Conservation (phyloP, 2,329 filamentous ascomycete species). For the Phialophora expanda region DNA sequence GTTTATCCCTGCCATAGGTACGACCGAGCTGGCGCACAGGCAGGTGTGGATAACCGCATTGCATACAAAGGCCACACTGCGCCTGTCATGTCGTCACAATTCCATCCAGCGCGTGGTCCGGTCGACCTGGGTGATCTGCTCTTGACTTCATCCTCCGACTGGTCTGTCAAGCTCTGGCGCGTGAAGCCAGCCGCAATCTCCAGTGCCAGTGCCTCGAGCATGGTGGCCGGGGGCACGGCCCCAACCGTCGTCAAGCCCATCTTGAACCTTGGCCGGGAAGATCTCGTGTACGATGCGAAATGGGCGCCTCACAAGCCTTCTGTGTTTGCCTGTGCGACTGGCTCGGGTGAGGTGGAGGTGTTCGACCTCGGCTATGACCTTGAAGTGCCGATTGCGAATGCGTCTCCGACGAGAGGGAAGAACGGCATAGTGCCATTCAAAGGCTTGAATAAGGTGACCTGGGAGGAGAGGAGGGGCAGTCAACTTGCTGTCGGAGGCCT, state of each 20-base stretch:
- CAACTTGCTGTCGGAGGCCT: slow-evolving; percentile 88
- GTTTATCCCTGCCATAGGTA: slow-evolving; percentile 98
- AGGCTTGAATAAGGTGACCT: slow-evolving; percentile 91
- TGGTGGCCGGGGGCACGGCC: slow-evolving; percentile 40
- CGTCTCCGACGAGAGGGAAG: slow-evolving; percentile 69
- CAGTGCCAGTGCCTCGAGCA: slow-evolving; percentile 52
- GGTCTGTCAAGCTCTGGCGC: slow-evolving; percentile 97
- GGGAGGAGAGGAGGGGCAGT: slow-evolving; percentile 89
- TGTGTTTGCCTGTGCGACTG: slow-evolving; percentile 93
- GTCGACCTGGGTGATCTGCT: slow-evolving; percentile 94
- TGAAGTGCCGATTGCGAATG: slow-evolving; percentile 85
- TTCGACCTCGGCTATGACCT: slow-evolving; percentile 94
- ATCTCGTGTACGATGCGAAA: slow-evolving; percentile 92
- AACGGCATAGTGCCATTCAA: slow-evolving; percentile 73
- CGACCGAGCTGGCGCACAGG: slow-evolving; percentile 95
- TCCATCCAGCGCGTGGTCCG: slow-evolving; percentile 89
- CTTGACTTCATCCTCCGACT: slow-evolving; percentile 89
- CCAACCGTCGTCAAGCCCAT: slow-evolving; percentile 70
- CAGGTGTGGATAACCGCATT: slow-evolving; percentile 86
- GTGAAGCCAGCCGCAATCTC: slow-evolving; percentile 63
- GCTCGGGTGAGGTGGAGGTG: slow-evolving; percentile 86
- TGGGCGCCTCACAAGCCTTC: slow-evolving; percentile 96
- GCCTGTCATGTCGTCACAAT: slow-evolving; percentile 93
- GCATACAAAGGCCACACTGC: slow-evolving; percentile 89
- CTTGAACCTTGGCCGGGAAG: slow-evolving; percentile 89